Evolutionary conservation across 2,329 filamentous ascomycete species (phyloP).

Genomic region (Karstenula rhodostoma): DNA sequence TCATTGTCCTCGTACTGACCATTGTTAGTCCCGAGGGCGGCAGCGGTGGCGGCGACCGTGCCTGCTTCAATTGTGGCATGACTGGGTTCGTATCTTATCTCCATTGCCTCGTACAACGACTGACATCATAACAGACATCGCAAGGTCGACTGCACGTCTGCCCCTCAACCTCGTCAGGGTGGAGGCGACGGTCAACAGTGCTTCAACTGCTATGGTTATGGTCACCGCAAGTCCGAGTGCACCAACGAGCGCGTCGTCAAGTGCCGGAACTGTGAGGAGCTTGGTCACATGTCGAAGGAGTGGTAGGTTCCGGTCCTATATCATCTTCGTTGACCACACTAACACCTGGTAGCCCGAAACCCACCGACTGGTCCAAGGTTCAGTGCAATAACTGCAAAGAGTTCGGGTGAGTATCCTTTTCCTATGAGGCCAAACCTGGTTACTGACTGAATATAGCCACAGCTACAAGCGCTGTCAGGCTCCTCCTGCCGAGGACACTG

Average conservation of each 20-base stretch:
- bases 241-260: constrained; percentile 41
- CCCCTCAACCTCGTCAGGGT: constrained; percentile 26
- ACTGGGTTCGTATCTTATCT: constrained; percentile 25
- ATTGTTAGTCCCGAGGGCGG: constrained; percentile 18
- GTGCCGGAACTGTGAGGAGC: constrained; percentile 69
- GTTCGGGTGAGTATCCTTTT: constrained; percentile 36
- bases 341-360: constrained; percentile 47
- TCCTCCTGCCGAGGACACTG: constrained; percentile 35
- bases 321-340: background rate
- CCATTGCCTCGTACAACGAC: no score
- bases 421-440: background rate
- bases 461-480: constrained; percentile 52
- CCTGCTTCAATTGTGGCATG: constrained; percentile 43
- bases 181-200: constrained; percentile 17
- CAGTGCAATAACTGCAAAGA: constrained; percentile 66
- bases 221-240: constrained; percentile 26
- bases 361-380: constrained; percentile 64
- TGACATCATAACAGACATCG: constrained; percentile 21
- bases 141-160: constrained; percentile 36
- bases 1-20: background rate
- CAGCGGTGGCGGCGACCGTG: constrained; percentile 12
- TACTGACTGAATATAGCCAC: constrained; percentile 46
- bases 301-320: constrained; percentile 45
- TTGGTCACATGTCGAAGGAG: constrained; percentile 65
- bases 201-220: constrained; percentile 35